Conservation (phyloP, 106 monocot genomes). For the Amphibolis antarctica region DNA sequence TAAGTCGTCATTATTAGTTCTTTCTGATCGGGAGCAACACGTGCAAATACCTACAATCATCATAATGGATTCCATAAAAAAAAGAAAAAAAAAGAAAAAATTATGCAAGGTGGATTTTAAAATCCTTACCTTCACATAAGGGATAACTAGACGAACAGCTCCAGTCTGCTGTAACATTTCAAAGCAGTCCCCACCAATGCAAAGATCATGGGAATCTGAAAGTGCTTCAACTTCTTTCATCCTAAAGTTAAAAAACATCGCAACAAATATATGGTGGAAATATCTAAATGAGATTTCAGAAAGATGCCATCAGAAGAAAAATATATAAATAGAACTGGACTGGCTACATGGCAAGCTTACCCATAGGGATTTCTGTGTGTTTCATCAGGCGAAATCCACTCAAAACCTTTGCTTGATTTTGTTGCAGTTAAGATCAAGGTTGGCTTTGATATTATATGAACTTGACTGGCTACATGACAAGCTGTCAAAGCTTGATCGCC, state of each 20-base stretch:
- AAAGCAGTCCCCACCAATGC: slow-evolving; percentile 93
- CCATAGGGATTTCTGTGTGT: slow-evolving; percentile 47
- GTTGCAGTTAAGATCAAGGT: slow-evolving; percentile 52
- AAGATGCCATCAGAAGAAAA: neutral
- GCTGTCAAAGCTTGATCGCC: slow-evolving; percentile 99
- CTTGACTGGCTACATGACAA: slow-evolving; percentile 94
- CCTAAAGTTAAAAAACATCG: slow-evolving; percentile 19
- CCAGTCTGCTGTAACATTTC: slow-evolving; percentile 72
- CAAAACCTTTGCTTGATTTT: slow-evolving; percentile 33
- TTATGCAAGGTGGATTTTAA: neutral
- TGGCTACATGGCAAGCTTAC: slow-evolving; percentile 23
- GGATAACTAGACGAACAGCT: slow-evolving; percentile 75
- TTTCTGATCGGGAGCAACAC: slow-evolving; percentile 98
- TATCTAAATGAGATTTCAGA: neutral
- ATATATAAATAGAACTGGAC: neutral
- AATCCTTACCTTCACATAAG: slow-evolving; percentile 73
- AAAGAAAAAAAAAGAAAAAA: neutral
- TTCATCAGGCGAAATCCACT: slow-evolving; percentile 96
- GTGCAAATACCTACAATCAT: slow-evolving; percentile 73
- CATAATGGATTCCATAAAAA: neutral
- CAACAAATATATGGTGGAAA: neutral
- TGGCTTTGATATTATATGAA: slow-evolving; percentile 86
- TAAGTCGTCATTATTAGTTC: slow-evolving; percentile 89
- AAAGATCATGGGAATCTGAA: slow-evolving; percentile 89
- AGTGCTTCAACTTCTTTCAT: slow-evolving; percentile 61